These are phyloP conservation scores for Aspergillus sp. DNA, from an alignment of 2,329 filamentous ascomycete species.

Conservation along the genomic window DNA sequence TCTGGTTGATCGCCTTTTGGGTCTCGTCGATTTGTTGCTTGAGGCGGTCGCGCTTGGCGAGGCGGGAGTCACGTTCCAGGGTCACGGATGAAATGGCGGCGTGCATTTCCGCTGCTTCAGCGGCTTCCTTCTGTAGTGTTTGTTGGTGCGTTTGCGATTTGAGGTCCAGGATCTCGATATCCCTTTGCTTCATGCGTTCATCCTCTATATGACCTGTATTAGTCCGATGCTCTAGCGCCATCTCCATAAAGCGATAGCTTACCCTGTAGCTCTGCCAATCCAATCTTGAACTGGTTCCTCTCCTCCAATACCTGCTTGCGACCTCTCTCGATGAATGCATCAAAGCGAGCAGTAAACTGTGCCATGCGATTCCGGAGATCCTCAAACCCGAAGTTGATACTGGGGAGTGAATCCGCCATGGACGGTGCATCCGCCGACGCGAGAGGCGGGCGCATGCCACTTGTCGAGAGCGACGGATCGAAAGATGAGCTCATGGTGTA, in stretches of 20 bases:
- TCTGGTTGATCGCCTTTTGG: conserved; percentile 49
- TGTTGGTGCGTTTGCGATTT: conserved; percentile 59
- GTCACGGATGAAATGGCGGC: conserved; percentile 59
- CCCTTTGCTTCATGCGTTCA: conserved; percentile 82
- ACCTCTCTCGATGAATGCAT: conserved; percentile 89
- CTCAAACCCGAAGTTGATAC: conserved; percentile 93
- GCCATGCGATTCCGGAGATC: conserved; percentile 93
- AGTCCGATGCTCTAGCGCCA: background rate
- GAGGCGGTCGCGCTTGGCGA: conserved; percentile 57
- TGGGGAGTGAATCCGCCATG: conserved; percentile 72
- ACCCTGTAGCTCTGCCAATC: conserved; percentile 88
- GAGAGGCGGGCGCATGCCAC: conserved; percentile 54
- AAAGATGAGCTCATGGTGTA: conserved; percentile 50
- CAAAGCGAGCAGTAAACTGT: conserved; percentile 86
- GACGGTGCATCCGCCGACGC: conserved; percentile 56
- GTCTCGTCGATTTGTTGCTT: conserved; percentile 57
- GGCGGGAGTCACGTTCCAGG: conserved; percentile 57
- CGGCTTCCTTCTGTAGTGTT: conserved; percentile 59
- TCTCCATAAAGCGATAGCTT: conserved; percentile 22
- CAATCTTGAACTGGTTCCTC: conserved; percentile 90
- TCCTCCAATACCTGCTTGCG: conserved; percentile 88
- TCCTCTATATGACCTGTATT: conserved; percentile 64
- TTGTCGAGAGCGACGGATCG: conserved; percentile 59
- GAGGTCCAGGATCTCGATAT: conserved; percentile 73
- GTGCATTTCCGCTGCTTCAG: conserved; percentile 65